Percentiles rank a stretch among this genome's conserved stretches.
These are phyloP conservation scores for Hyaloscypha bicolor DNA, from an alignment of 495 filamentous ascomycete species.

Conservation along the genomic window DNA sequence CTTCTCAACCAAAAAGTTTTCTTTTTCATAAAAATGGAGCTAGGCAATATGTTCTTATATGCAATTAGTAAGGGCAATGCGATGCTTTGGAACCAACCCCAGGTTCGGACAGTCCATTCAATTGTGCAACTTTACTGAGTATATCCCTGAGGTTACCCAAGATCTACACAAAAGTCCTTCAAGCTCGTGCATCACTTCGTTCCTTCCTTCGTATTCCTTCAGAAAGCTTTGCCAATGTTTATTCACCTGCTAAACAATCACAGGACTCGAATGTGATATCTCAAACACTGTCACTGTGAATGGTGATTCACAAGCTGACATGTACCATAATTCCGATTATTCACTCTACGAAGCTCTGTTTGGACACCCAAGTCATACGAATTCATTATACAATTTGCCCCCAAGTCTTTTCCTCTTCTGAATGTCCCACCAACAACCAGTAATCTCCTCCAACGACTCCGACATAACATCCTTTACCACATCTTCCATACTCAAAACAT, in stretches of 20 bases:
- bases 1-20: slow-evolving; percentile 29
- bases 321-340: slow-evolving; percentile 6
- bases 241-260: slow-evolving; percentile 11
- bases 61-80: slow-evolving; percentile 24
- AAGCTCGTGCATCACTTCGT: background rate
- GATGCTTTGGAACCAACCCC: slow-evolving; percentile 19
- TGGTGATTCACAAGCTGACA: background rate
- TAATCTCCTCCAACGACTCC: background rate
- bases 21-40: slow-evolving; percentile 3
- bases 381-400: background rate
- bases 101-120: background rate
- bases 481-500: background rate
- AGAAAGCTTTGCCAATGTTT: background rate
- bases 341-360: background rate
- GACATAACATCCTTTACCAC: background rate
- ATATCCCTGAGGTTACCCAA: background rate
- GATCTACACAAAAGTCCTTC: background rate
- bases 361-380: background rate
- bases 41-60: slow-evolving; percentile 13
- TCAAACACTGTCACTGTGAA: background rate
- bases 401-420: background rate
- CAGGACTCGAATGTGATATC: background rate
- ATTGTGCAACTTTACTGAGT: background rate
- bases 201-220: background rate
- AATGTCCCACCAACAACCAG: background rate